Evolutionary conservation across 495 filamentous ascomycete species (phyloP).

Genomic region (Annulohypoxylon moriforme): DNA sequence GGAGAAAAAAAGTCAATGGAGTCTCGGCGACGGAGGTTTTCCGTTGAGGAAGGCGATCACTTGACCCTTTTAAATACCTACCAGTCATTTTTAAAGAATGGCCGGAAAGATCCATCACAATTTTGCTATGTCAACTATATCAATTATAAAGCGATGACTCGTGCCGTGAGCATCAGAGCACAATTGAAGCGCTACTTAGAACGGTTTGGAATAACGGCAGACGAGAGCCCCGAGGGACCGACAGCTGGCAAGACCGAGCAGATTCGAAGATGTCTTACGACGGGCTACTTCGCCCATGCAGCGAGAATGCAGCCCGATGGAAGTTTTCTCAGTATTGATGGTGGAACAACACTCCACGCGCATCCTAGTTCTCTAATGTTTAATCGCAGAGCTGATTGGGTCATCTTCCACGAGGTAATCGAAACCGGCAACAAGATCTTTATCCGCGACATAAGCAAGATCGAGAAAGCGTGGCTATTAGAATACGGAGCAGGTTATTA

Average conservation of each 20-base stretch:
- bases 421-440: conserved; percentile 91
- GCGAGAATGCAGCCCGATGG: conserved; percentile 97
- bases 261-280: conserved; percentile 87
- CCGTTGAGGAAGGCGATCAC: conserved; percentile 94
- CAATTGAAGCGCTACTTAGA: conserved; percentile 91
- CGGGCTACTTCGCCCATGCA: conserved; percentile 94
- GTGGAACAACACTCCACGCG: conserved; percentile 78
- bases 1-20: conserved; percentile 79
- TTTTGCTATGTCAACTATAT: conserved; percentile 90
- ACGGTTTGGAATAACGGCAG: conserved; percentile 79
- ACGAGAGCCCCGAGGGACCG: conserved; percentile 62
- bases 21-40: conserved; percentile 81
- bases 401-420: conserved; percentile 94
- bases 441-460: conserved; percentile 90
- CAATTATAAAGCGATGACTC: conserved; percentile 83
- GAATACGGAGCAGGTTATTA: conserved; percentile 93
- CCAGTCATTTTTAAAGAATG: conserved; percentile 86
- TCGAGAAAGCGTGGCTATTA: conserved; percentile 89
- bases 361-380: conserved; percentile 97
- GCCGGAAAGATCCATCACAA: conserved; percentile 81
- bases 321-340: conserved; percentile 83
- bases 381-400: conserved; percentile 98
- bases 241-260: conserved; percentile 68
- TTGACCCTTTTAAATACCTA: conserved; percentile 95
- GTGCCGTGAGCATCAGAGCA: conserved; percentile 85